Evolutionary conservation across 768 basidiomycete species (phyloP), one percentile per base, ranked within the genome.

Genomic region (Auricularia heimuer): DNA sequence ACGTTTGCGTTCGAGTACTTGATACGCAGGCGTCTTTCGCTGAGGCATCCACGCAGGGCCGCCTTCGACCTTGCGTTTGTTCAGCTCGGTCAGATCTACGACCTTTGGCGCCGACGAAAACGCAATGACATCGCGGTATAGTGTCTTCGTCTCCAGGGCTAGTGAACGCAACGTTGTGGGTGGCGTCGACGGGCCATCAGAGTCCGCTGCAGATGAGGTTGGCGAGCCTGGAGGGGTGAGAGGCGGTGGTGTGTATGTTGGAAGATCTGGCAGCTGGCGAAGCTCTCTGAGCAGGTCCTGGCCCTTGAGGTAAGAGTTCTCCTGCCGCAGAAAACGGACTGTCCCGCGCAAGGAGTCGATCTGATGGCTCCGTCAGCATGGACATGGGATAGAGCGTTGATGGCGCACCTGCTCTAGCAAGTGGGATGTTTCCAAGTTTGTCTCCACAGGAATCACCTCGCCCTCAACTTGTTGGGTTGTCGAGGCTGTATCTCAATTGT

Each of bases 291-390:
- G 84, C 0, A 98, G 82, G 70, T 95, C 93, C 74, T 93, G 91
- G 2, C 94, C 92, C 72, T 90, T 94, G 76, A 98, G 86, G 72
- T 92, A 94, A 2, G 92, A 84, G 73, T 98, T 98, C 75, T 98
- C 95, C 42, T 82, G 86, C 29, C 95, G 86, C n/a, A 99, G 80
- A 84, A 90, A 98, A 21, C 92, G 86, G 35, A 98, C 85, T 0
- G 95, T 91, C 4, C 89, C 87, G 47, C 92, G 89, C n/a, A 98
- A 82, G 14, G 89, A 90, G 58, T 96, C 91, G 71, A 98, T 87
- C 89, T 94, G 69, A 29, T 65, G 35, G 21, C 39, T 29, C 29
- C 18, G 8, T 18, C 18, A 45, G 36, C 8, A 14, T 35, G 12
- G 65, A 2, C 4, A 14, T n/a, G 34, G 47, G 62, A 67, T 67